phyloP scores from a whole-genome alignment of 2,329 filamentous ascomycete species.

The Claviceps pazoutovae region DNA sequence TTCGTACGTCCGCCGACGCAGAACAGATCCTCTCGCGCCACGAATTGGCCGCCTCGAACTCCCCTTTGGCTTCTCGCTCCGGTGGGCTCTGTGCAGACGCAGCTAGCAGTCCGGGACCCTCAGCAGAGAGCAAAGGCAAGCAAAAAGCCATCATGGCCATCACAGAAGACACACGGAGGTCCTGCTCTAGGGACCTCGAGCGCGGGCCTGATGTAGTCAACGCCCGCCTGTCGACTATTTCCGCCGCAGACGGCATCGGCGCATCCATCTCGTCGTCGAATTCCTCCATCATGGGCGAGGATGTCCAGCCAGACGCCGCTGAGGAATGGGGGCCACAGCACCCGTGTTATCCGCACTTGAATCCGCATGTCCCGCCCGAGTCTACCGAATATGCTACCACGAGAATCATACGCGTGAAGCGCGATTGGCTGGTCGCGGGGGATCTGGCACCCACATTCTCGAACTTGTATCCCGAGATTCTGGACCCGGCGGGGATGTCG shows the following conservation, averaged over 20 bases:
- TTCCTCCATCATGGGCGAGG: constrained; percentile 49
- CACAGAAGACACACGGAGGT: constrained; percentile 20
- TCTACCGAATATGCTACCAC: constrained; percentile 65
- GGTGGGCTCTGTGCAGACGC: not conserved
- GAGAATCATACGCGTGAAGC: constrained; percentile 76
- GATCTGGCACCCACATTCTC: constrained; percentile 88
- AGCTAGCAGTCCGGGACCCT: not conserved
- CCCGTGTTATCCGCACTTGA: constrained; percentile 86
- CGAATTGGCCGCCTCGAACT: constrained; percentile 6
- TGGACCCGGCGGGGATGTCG: constrained; percentile 67
- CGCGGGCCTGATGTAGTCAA: constrained; percentile 34
- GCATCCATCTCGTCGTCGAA: constrained; percentile 41
- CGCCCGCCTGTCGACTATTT: constrained; percentile 32
- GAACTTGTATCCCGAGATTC: constrained; percentile 89
- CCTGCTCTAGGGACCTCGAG: constrained; percentile 39
- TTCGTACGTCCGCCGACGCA: constrained; percentile 40
- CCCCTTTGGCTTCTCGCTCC: too few relatives aligned
- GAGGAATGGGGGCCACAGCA: constrained; percentile 87
- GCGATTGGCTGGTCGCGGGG: constrained; percentile 82
- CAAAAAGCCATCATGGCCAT: constrained; percentile 33
- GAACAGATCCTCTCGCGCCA: constrained; percentile 23
- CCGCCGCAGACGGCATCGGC: constrained; percentile 36
- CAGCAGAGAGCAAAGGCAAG: constrained; percentile 34
- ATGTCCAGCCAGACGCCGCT: constrained; percentile 52
- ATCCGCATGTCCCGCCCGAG: constrained; percentile 71